Conservation (phyloP, 2,329 filamentous ascomycete species). For the Cladobotryum mycophilum region DNA sequence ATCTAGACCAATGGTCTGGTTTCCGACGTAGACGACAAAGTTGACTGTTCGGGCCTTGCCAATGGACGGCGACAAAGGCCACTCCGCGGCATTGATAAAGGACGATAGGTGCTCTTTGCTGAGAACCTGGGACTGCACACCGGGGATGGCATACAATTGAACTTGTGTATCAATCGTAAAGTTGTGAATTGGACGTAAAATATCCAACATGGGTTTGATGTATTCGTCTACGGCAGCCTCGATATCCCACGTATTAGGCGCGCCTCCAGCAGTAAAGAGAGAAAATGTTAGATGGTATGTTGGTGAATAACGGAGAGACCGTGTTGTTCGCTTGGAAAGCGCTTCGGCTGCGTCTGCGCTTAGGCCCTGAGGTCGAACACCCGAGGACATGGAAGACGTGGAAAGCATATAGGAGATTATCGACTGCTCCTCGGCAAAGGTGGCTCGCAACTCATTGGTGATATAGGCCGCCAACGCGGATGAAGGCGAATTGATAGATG, state of each 20-base stretch:
- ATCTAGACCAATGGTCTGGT: constrained; percentile 58
- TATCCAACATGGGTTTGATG: constrained; percentile 72
- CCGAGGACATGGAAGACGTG: constrained; percentile 47
- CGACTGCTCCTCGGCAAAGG: constrained; percentile 84
- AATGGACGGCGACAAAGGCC: constrained; percentile 92
- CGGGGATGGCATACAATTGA: constrained; percentile 77
- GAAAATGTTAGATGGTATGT: constrained; percentile 97
- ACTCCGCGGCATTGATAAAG: constrained; percentile 97
- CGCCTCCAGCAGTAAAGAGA: constrained; percentile 72
- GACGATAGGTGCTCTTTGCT: constrained; percentile 82
- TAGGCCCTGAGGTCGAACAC: constrained; percentile 39
- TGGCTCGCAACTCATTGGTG: constrained; percentile 66
- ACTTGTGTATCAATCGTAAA: constrained; percentile 96
- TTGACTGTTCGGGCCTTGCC: constrained; percentile 91
- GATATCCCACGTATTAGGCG: constrained; percentile 86
- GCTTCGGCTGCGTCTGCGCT: constrained; percentile 48
- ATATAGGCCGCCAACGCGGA: constrained; percentile 71
- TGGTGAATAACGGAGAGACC: constrained; percentile 83
- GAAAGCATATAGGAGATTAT: constrained; percentile 72
- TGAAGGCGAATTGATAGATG: constrained; percentile 61
- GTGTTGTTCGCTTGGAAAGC: constrained; percentile 65
- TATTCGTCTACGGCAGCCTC: constrained; percentile 74
- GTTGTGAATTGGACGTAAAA: constrained; percentile 78
- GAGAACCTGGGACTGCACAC: constrained; percentile 58
- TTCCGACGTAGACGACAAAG: constrained; percentile 85